These are phyloP conservation scores for Aureoboletus auriporus DNA, from an alignment of 768 basidiomycete genomes.

Conservation along the genomic window DNA sequence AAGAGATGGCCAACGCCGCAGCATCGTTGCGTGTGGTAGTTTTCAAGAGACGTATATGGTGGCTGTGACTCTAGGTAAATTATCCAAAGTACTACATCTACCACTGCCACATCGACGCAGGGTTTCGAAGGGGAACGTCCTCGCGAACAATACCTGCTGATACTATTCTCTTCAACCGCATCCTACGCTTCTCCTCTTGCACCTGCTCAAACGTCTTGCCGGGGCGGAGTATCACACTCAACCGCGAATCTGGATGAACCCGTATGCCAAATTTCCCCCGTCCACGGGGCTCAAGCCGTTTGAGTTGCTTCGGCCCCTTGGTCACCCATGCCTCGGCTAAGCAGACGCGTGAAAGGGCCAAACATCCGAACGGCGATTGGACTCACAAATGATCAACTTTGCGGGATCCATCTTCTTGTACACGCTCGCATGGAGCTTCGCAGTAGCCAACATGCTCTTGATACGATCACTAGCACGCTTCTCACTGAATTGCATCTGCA, in stretches of 20 bases:
- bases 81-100: conserved; percentile 25
- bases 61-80: conserved; percentile 7
- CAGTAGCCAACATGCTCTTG: conserved; percentile 83
- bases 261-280: conserved; percentile 78
- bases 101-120: conserved; percentile 74
- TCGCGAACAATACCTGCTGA: conserved; percentile 79
- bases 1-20: conserved; percentile 41
- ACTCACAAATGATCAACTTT: conserved; percentile 81
- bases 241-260: conserved; percentile 66
- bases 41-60: background rate
- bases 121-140: conserved; percentile 74
- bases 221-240: conserved; percentile 75
- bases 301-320: conserved; percentile 65
- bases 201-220: conserved; percentile 74
- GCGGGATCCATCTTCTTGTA: conserved; percentile 71
- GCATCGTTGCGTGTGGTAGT: conserved; percentile 39
- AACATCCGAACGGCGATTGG: background rate
- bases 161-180: conserved; percentile 71
- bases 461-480: conserved; percentile 86
- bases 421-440: conserved; percentile 77
- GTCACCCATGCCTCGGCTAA: conserved; percentile 93
- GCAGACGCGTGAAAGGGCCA: background rate
- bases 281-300: conserved; percentile 77
- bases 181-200: conserved; percentile 55
- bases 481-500: conserved; percentile 96